Conservation (phyloP, 345 rosid species). For the Moricandia moricandioides region DNA sequence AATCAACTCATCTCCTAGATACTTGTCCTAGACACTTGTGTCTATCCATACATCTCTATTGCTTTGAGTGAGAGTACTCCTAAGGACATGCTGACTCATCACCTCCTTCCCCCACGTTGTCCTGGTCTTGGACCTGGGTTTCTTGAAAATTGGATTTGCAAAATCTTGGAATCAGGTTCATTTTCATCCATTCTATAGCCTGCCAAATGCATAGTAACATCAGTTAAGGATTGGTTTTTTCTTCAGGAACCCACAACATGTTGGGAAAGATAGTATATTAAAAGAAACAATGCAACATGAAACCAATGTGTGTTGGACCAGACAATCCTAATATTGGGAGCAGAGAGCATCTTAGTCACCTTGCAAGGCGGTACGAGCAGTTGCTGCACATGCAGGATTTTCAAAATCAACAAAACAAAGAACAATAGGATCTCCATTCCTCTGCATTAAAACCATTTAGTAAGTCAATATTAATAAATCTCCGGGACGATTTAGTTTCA, state of each 20-base stretch:
- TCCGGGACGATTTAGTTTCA: background rate
- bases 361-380: conserved; percentile 88
- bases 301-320: background rate
- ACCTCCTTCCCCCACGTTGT: conserved; percentile 63
- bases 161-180: conserved; percentile 59
- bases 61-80: conserved; percentile 14
- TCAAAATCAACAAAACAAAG: conserved; percentile 89
- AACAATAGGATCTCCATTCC: conserved; percentile 77
- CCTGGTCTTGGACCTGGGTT: conserved; percentile 68
- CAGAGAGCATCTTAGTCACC: conserved; percentile 40
- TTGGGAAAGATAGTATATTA: background rate
- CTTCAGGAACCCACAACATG: background rate
- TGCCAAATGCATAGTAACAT: conserved; percentile 27
- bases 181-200: conserved; percentile 80
- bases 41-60: conserved; percentile 15
- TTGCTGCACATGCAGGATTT: conserved; percentile 83
- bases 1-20: conserved; percentile 6
- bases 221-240: background rate
- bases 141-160: conserved; percentile 73
- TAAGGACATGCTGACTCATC: conserved; percentile 20
- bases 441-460: conserved; percentile 45
- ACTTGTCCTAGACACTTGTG: conserved; percentile 2
- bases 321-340: background rate
- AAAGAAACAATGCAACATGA: conserved; percentile 3
- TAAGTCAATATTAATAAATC: background rate